A percentile compares a stretch with the other conserved stretches of the same genome.
These are phyloP conservation scores for Zygosaccharomyces lentus DNA, from an alignment of 805 yeast genomes.

Conservation along the genomic window DNA sequence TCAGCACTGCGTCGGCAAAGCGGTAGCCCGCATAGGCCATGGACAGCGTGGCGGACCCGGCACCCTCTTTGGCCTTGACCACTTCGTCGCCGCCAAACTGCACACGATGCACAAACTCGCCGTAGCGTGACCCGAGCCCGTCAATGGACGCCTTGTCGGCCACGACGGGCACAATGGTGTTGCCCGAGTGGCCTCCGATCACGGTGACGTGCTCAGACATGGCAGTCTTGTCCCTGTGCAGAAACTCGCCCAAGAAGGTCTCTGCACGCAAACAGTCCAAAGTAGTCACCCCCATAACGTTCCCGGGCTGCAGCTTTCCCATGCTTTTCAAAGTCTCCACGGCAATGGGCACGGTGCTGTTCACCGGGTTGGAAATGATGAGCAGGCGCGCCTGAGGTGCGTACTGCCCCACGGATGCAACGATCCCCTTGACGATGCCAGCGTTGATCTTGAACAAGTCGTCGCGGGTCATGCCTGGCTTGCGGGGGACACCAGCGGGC, in stretches of 20 bases:
- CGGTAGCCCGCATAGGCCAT: slow-evolving; percentile 85
- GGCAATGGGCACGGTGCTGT: slow-evolving; percentile 80
- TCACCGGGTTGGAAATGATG: slow-evolving; percentile 77
- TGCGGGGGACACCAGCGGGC: slow-evolving; percentile 88
- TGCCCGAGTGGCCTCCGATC: slow-evolving; percentile 85
- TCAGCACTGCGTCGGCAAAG: slow-evolving; percentile 63
- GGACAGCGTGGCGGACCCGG: slow-evolving; percentile 79
- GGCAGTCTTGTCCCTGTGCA: slow-evolving; percentile 34
- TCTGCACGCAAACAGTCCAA: slow-evolving; percentile 74
- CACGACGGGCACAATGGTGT: slow-evolving; percentile 73
- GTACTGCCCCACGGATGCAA: slow-evolving; percentile 60
- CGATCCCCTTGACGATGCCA: slow-evolving; percentile 72
- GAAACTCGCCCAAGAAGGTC: slow-evolving; percentile 48
- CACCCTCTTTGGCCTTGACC: slow-evolving; percentile 79
- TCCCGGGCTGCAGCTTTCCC: slow-evolving; percentile 72
- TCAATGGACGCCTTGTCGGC: slow-evolving; percentile 50
- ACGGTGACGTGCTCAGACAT: slow-evolving; percentile 59
- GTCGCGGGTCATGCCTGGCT: slow-evolving; percentile 87
- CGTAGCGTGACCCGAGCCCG: slow-evolving; percentile 42
- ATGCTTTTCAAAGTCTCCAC: slow-evolving; percentile 70
- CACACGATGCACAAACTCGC: slow-evolving; percentile 66
- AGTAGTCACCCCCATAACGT: slow-evolving; percentile 79
- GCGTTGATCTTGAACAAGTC: slow-evolving; percentile 82
- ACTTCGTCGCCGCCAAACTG: slow-evolving; percentile 90
- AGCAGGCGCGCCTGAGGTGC: slow-evolving; percentile 65